Base-by-base conservation (phyloP, 495 filamentous ascomycete genomes). In the Lasiosphaeria miniovina region DNA sequence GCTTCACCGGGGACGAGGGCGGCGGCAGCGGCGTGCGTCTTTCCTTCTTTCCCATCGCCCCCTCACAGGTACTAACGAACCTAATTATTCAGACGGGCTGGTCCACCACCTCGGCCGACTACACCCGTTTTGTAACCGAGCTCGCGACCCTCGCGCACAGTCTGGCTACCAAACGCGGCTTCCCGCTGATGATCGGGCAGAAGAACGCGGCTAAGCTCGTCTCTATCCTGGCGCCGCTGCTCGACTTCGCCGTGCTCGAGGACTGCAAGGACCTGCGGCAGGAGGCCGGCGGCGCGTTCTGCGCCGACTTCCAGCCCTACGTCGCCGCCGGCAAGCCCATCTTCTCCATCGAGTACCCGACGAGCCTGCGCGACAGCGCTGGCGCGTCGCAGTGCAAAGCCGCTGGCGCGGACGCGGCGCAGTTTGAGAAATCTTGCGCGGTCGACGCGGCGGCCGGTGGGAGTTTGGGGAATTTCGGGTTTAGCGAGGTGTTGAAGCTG, bases 221-320 rank as follows among this genome's bases (percentile, higher is more conserved):
- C 38, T 63, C 71, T 35, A 55, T 67, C 0, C 80, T 88, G 4
- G 65, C 87, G 10, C 62, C 66, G 7, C 70, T 80, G 1, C 81
- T 86, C 69, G 78, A 89, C 59, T 90, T 86, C 78, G 77, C 74
- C 34, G 86, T 90, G 52, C 88, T 89, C 66, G 88, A 90, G 75
- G 83, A 90, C 69, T 90, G 88, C 68, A 81, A 80, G 9, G 68
- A 82, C 64, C 60, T 59, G 54, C 82, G 81, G 53, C 59, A 75
- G 5, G 84, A 87, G 63, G 45, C 35, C 4, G 31, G 40, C 33
- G 15, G 2, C 11, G 6, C 34, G n/a, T 65, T 61, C 46, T 90
- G 86, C 63, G 72, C 74, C 36, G 74, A 68, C 3, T 90, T 82
- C 64, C 70, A 72, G 7, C 68, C 82, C 17, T 89, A 89, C 65